These are phyloP conservation scores for Penicillium hesseltinei DNA, from an alignment of 2,329 filamentous ascomycete genomes.

Conservation along the genomic window DNA sequence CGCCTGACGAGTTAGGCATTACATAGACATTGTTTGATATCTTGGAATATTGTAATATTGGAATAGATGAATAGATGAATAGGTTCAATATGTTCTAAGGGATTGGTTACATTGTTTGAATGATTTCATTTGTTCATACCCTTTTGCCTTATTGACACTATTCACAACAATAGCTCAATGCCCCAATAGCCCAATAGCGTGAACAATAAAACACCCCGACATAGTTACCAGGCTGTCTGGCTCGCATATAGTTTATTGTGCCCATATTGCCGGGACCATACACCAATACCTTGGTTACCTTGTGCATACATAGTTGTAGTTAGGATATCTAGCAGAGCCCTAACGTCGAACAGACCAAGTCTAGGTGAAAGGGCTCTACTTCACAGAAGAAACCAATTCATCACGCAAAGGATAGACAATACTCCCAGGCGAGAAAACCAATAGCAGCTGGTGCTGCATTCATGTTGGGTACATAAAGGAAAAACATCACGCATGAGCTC, in stretches of 20 bases:
- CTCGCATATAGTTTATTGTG: background rate
- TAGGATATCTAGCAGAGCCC: background rate
- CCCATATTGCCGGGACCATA: background rate
- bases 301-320: background rate
- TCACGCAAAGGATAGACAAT: background rate
- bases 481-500: constrained; percentile 23
- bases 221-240: background rate
- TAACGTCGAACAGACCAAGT: background rate
- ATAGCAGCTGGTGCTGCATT: constrained; percentile 19
- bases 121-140: background rate
- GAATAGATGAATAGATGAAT: background rate
- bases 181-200: background rate
- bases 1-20: background rate
- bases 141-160: background rate
- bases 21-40: background rate
- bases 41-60: background rate
- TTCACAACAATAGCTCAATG: background rate
- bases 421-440: constrained; percentile 10
- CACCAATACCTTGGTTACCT: background rate
- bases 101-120: background rate
- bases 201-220: background rate
- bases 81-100: background rate
- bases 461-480: constrained; percentile 16
- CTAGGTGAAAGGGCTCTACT: background rate
- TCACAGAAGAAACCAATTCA: background rate